These are phyloP conservation scores for Chlorella variabilis DNA, from an alignment of 163 green algal species.

Conservation along the genomic window DNA sequence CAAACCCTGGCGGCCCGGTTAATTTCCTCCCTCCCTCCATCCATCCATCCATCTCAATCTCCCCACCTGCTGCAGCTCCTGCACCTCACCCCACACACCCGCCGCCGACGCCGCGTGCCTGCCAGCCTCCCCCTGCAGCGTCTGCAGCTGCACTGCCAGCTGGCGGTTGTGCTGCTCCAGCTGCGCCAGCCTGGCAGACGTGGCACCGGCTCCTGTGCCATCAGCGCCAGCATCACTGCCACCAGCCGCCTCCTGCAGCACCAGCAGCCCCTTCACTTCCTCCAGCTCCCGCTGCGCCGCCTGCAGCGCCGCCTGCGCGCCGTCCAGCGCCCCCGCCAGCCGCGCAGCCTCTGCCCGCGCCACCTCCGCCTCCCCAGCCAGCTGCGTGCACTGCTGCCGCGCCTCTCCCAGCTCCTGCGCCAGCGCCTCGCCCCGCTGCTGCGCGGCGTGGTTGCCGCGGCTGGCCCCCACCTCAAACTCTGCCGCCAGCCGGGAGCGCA, in stretches of 20 bases:
- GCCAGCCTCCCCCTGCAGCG: not conserved
- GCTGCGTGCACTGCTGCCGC: slow-evolving; percentile 39
- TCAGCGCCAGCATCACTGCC: not conserved
- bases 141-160: not conserved
- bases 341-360: slow-evolving; percentile 21
- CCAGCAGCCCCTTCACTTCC: slow-evolving; percentile 35
- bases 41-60: too few relatives aligned
- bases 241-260: not conserved
- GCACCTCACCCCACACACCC: not conserved
- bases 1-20: too few relatives aligned
- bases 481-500: slow-evolving; percentile 35
- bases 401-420: slow-evolving; percentile 28
- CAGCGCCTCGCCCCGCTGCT: slow-evolving; percentile 27
- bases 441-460: slow-evolving; percentile 7
- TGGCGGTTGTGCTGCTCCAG: slow-evolving; percentile 12
- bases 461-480: slow-evolving; percentile 22
- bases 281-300: slow-evolving; percentile 50
- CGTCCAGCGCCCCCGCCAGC: slow-evolving; percentile 8
- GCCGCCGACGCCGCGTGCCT: not conserved
- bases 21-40: too few relatives aligned
- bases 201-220: not conserved
- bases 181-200: not conserved
- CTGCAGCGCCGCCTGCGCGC: slow-evolving; percentile 13
- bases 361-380: slow-evolving; percentile 15
- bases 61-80: slow-evolving; percentile 14